These are phyloP conservation scores for Gossypium trilobum DNA, from an alignment of 441 rosid genomes.

Conservation along the genomic window DNA sequence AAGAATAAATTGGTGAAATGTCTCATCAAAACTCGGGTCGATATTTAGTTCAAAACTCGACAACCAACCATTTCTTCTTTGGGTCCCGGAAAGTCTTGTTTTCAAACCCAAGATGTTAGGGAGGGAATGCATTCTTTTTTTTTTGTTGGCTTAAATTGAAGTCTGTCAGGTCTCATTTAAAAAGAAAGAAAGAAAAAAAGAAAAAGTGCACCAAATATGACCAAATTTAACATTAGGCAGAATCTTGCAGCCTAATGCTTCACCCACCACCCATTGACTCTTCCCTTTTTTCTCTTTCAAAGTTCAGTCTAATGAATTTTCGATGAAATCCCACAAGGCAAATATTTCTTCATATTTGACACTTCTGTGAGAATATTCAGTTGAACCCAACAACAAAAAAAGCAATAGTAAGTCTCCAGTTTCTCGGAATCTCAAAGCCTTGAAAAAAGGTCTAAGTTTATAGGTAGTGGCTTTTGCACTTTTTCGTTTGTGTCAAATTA, in stretches of 20 bases:
- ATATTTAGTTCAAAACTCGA: neutral
- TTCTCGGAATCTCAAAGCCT: slow-evolving; percentile 3
- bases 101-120: neutral
- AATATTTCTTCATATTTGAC: neutral
- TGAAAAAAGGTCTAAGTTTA: neutral
- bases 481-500: neutral
- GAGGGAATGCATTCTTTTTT: neutral
- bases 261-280: neutral
- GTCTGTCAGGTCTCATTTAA: neutral
- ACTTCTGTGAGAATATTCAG: neutral
- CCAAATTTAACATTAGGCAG: slow-evolving; percentile 14
- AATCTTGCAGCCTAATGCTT: slow-evolving; percentile 11
- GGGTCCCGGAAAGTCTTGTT: neutral
- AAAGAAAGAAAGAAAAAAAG: neutral
- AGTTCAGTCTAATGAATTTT: neutral
- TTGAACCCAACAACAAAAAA: neutral
- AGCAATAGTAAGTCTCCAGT: neutral
- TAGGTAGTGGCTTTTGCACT: slow-evolving; percentile 4
- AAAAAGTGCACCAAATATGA: slow-evolving; percentile 3
- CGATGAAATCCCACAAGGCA: neutral
- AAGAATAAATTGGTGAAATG: slow-evolving; percentile 9
- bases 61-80: neutral
- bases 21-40: neutral
- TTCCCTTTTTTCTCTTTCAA: neutral
- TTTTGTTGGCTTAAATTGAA: neutral